Evolutionary conservation across 768 basidiomycete species (phyloP), one percentile per base, ranked within the genome.

Genomic region (Phanerochaete sordida): DNA sequence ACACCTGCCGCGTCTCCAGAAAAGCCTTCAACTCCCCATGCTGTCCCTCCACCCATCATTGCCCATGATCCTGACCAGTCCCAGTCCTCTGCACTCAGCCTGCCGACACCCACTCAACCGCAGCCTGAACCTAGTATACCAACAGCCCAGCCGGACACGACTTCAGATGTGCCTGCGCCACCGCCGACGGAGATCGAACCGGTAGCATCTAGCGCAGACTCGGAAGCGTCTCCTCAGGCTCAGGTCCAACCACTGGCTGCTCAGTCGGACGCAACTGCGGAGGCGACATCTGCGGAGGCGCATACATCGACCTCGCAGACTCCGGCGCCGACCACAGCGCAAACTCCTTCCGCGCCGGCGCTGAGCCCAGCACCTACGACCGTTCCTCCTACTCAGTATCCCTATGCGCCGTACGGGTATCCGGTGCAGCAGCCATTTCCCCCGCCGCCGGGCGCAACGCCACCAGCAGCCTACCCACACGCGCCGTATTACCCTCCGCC

Each of bases 381-480:
- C 2, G 47, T 39, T 31, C 45, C n/a, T 7, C 63, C 57, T 43
- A 61, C 60, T 4, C 65, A 70, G 8, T 84, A 84, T 63, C 79
- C 83, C 37, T 80, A 82, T 57, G 80, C 82, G 37, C 79, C 84
- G 0, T 88, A 86, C 64, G 81, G 77, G 3, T 84, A 81, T 65
- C 69, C 77, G 51, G 13, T 62, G 21, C 62, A 61, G 9, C 59
- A 48, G 2, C 68, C 64, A 24, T 65, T 64, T 43, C n/a, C 48
- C 1, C 44, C 39, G 5, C 39, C 28, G 26, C 26, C 53, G 2
- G 53, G 53, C 3, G 16, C 56, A 12, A 13, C 56, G 15, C 69
- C 73, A 37, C 83, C 81, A 60, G 70, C 82, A 33, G 75, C 84
- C 9, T 88, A 89, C 69, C 85, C 87, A 0, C 88, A 88, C 61